These are phyloP conservation scores for Hirsutella thompsonii DNA, from an alignment of 2,329 filamentous ascomycete genomes.

Conservation along the genomic window DNA sequence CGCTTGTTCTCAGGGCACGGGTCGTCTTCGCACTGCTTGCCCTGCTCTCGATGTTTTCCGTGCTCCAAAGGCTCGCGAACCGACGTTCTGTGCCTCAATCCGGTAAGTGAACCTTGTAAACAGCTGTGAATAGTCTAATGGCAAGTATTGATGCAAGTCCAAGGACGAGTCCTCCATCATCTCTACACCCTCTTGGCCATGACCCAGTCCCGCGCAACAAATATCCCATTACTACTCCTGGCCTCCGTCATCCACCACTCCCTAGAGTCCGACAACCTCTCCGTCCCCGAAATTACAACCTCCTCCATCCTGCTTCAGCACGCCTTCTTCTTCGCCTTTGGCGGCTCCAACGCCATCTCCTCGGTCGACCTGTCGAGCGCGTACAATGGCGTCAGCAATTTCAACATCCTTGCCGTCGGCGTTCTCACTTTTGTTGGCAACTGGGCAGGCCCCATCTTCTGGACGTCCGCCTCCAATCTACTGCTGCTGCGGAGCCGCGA, in stretches of 20 bases:
- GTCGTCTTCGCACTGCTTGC: conserved; percentile 36
- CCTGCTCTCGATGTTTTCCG: conserved; percentile 21
- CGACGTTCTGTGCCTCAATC: conserved; percentile 13
- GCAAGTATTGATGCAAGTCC: background rate
- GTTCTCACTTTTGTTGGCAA: conserved; percentile 77
- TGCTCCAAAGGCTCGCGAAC: conserved; percentile 23
- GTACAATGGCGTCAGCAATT: conserved; percentile 80
- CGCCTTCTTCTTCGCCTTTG: conserved; percentile 77
- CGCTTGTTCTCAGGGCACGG: conserved; percentile 35
- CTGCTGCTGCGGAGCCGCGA: conserved; percentile 41
- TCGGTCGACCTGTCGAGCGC: conserved; percentile 90
- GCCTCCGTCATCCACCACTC: conserved; percentile 48
- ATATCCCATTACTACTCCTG: conserved; percentile 73
- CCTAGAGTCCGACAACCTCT: conserved; percentile 33
- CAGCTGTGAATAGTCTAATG: background rate
- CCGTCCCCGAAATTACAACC: conserved; percentile 47
- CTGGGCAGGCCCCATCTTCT: conserved; percentile 86
- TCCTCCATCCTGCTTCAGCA: conserved; percentile 68
- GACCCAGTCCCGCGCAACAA: conserved; percentile 75
- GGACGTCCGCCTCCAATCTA: conserved; percentile 54
- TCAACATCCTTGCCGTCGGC: conserved; percentile 71
- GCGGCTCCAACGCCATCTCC: conserved; percentile 87
- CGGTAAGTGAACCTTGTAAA: conserved; percentile 11
- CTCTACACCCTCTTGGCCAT: conserved; percentile 67
- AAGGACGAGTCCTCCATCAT: conserved; percentile 45